These are phyloP conservation scores for Marchantia polymorpha DNA, from an alignment of 225 moss, liverwort and hornwort genomes.

Conservation along the genomic window DNA sequence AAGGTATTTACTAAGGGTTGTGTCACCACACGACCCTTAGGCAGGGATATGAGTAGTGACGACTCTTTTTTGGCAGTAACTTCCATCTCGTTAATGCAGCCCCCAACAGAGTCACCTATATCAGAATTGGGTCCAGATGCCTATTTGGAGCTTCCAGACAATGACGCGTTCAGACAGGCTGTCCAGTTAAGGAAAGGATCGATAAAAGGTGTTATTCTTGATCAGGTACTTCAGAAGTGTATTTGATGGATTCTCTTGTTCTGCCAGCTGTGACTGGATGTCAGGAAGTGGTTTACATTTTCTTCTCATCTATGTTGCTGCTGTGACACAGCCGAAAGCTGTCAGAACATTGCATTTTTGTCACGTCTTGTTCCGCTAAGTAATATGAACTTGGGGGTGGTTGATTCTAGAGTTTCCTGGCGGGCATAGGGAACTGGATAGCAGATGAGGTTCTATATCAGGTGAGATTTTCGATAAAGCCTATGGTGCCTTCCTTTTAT, in stretches of 20 bases:
- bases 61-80: neutral
- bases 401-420: conserved; percentile 52
- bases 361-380: neutral
- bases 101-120: conserved; percentile 49
- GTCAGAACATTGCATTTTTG: neutral
- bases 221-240: conserved; percentile 48
- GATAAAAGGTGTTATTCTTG: conserved; percentile 63
- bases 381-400: conserved; percentile 8
- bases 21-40: neutral
- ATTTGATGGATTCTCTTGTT: neutral
- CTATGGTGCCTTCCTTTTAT: neutral
- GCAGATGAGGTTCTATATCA: conserved; percentile 76
- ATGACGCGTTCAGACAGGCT: conserved; percentile 34
- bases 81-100: conserved; percentile 38
- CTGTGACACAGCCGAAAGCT: neutral
- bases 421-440: conserved; percentile 82
- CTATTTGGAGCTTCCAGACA: conserved; percentile 48
- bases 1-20: neutral
- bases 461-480: conserved; percentile 22
- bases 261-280: neutral
- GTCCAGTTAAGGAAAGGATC: conserved; percentile 46
- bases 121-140: conserved; percentile 64
- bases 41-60: neutral
- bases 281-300: neutral
- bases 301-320: neutral